Conservation (phyloP, 2,329 filamentous ascomycete species). For the Aspergillus latus region DNA sequence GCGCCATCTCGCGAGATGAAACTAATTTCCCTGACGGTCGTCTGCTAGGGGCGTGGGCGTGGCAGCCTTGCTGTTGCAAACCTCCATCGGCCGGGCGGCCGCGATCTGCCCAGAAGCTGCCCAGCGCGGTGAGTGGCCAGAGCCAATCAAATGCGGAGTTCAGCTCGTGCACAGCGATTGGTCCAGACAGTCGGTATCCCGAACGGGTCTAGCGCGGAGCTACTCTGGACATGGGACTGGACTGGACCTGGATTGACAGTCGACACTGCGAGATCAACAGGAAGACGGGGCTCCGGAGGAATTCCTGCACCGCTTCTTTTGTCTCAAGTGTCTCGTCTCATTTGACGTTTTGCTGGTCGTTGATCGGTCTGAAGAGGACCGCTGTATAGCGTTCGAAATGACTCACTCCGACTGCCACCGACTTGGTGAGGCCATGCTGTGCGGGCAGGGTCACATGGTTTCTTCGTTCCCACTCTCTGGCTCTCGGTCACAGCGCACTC, state of each 20-base stretch:
- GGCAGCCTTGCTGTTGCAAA: neutral
- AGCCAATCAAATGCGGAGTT: conserved; percentile 3
- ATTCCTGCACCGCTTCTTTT: too few species aligned
- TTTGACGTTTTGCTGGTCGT: too few species aligned
- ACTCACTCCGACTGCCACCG: too few species aligned
- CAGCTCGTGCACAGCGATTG: neutral
- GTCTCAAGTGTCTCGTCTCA: too few species aligned
- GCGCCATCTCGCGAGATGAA: conserved; percentile 16
- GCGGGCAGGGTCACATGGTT: conserved; percentile 2
- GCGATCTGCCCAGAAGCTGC: conserved; percentile 3
- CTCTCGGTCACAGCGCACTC: too few species aligned
- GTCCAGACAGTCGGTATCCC: neutral
- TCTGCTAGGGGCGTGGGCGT: neutral
- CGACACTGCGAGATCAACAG: neutral
- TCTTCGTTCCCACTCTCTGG: neutral
- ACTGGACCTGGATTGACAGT: too few species aligned
- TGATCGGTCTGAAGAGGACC: too few species aligned
- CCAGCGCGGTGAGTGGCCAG: conserved; percentile 3
- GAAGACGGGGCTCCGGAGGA: too few species aligned
- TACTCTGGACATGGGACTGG: conserved; percentile 2
- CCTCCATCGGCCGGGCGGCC: neutral
- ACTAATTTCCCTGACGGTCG: conserved; percentile 1
- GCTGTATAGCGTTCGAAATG: too few species aligned
- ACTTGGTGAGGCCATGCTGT: too few species aligned
- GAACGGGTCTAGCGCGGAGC: neutral